Evolutionary conservation across 805 yeast genomes (phyloP), one percentile per base, ranked within the genome.

Genomic region (Candida gorgasii): DNA sequence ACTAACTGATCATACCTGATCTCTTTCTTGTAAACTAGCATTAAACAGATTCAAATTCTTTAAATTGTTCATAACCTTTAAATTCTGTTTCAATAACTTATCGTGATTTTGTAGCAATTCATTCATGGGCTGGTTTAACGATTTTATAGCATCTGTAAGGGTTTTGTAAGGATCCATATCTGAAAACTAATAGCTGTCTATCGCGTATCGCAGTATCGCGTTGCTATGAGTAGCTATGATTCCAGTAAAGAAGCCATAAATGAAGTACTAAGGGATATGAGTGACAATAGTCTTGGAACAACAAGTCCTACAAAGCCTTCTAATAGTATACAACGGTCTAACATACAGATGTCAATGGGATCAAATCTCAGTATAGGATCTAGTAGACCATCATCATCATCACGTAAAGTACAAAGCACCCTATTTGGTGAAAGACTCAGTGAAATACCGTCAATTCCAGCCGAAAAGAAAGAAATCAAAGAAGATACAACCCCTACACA

Each of bases 61-160:
- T 18, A 61, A 38, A 46, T 59, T 57, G 39, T 64, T 62, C 42
- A 61, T 48, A 4, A 57, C 51, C 16, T 44, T 43, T 19, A 59
- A 42, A 35, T 62, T 59, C 42, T 62, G 70, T 9, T 57, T 46
- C 40, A 57, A 45, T 20, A 68, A 52, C 36, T 55, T 55, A 28
- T 63, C 61, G 43, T 68, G 73, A 5, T 50, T 47, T 12, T 43
- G 44, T 27, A 65, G 46, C 4, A 68, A 44, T 3, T 46, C 51
- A 7, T 46, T 43, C 38, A 65, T 40, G 1, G 73, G 72, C 30
- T 47, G 43, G 4, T 46, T 52, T 35, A 68, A 41, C 27, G 52
- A 42, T 22, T 46, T 46, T 4, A 68, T 28, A 0, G 63, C 48
- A 8, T 53, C 48, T 0, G 59, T 43, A 9, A 68, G 48, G 15